Percentiles rank a stretch among this genome's conserved stretches.
These are phyloP conservation scores for Yamadazyma blattariae DNA, from an alignment of 1,139 yeast genomes.

Conservation along the genomic window DNA sequence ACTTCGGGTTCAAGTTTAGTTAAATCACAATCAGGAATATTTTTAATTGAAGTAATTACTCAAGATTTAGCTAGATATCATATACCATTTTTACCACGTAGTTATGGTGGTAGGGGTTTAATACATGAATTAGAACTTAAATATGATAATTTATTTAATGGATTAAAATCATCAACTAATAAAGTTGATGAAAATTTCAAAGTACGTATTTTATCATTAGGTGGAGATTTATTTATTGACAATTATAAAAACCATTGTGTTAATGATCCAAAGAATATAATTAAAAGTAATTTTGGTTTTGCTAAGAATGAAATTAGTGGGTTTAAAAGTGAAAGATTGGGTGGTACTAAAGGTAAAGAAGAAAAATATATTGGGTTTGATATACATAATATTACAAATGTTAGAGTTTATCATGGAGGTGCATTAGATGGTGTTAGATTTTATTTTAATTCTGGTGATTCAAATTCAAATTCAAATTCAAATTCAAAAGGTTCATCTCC, in stretches of 20 bases:
- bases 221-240: constrained; percentile 34
- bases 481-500: constrained; percentile 20
- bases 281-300: constrained; percentile 43
- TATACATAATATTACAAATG: constrained; percentile 31
- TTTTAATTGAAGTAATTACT: constrained; percentile 61
- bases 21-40: constrained; percentile 63
- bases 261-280: constrained; percentile 12
- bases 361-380: constrained; percentile 30
- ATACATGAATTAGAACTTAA: constrained; percentile 49
- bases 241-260: constrained; percentile 26
- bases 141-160: constrained; percentile 44
- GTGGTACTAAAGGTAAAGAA: constrained; percentile 22
- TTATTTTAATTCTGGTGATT: constrained; percentile 15
- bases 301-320: constrained; percentile 38
- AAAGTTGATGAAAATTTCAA: constrained; percentile 37
- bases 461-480: constrained; percentile 6
- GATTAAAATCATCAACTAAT: constrained; percentile 23
- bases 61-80: constrained; percentile 66
- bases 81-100: constrained; percentile 55
- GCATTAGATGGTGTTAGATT: constrained; percentile 73
- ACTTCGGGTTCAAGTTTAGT: constrained; percentile 42
- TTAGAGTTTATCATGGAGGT: constrained; percentile 66
- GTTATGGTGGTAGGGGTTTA: constrained; percentile 59
- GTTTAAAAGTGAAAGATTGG: constrained; percentile 45
- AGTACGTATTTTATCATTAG: constrained; percentile 46